These are phyloP conservation scores for Hyphopichia wangnamkhiaoensis DNA, from an alignment of 1,139 yeast species.

Conservation along the genomic window DNA sequence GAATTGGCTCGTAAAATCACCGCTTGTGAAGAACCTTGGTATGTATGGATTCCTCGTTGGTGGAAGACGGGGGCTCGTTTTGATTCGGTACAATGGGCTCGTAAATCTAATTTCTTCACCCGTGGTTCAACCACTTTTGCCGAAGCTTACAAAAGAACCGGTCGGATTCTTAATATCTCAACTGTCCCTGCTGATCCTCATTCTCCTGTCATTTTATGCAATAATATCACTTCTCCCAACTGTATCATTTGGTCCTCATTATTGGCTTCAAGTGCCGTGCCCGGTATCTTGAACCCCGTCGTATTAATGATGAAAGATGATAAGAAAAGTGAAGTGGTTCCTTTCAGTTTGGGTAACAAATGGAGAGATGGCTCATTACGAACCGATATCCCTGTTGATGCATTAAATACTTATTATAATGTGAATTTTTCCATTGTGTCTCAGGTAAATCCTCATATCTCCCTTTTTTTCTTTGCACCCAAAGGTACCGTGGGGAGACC, in stretches of 20 bases:
- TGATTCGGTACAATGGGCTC: conserved; percentile 75
- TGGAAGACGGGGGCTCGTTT: conserved; percentile 78
- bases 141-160: conserved; percentile 69
- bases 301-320: conserved; percentile 72
- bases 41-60: conserved; percentile 63
- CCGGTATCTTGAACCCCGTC: conserved; percentile 82
- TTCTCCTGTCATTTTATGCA: conserved; percentile 78
- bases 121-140: conserved; percentile 70
- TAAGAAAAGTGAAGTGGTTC: conserved; percentile 46
- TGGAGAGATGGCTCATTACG: conserved; percentile 77
- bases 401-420: conserved; percentile 73
- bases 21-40: conserved; percentile 69
- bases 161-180: conserved; percentile 68
- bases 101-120: conserved; percentile 68
- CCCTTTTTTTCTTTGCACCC: conserved; percentile 75
- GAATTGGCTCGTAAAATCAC: conserved; percentile 65
- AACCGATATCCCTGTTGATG: conserved; percentile 70
- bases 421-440: conserved; percentile 77
- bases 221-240: conserved; percentile 74
- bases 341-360: conserved; percentile 72
- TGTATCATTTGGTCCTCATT: conserved; percentile 83
- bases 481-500: conserved; percentile 83
- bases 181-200: conserved; percentile 85
- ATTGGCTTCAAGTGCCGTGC: conserved; percentile 80
- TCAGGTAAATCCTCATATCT: conserved; percentile 82